These are phyloP conservation scores for Leccinellum rugosiceps DNA, from an alignment of 768 basidiomycete genomes.

Conservation along the genomic window DNA sequence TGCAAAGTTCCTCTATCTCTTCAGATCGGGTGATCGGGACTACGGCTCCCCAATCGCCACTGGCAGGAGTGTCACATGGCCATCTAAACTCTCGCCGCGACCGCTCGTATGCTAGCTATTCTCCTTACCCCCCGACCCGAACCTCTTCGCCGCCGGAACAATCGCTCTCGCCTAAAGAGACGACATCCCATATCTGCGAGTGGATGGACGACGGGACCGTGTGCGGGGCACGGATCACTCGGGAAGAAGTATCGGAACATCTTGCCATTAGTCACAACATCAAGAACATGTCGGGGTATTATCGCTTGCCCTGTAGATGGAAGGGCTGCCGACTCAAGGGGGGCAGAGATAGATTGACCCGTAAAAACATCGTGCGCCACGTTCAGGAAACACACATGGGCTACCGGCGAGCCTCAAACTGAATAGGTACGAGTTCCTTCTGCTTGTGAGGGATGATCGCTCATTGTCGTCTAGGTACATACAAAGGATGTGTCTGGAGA, in stretches of 20 bases:
- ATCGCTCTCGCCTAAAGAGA: background rate
- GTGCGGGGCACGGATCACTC: conserved; percentile 1
- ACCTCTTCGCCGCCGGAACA: background rate
- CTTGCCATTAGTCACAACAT: conserved; percentile 6
- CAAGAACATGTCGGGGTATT: rapidly evolving
- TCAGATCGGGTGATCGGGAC: background rate
- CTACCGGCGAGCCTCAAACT: background rate
- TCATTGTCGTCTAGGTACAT: background rate
- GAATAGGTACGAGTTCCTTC: background rate
- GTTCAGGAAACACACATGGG: conserved; percentile 14
- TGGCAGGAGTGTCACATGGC: background rate
- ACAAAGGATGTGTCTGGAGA: too few species aligned
- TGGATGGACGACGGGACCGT: conserved; percentile 5
- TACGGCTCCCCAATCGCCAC: too few species aligned
- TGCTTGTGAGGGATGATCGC: background rate
- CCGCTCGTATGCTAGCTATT: background rate
- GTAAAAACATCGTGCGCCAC: conserved; percentile 18
- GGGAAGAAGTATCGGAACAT: background rate
- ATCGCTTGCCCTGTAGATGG: conserved; percentile 5
- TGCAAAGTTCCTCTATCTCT: too few species aligned
- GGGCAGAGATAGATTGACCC: background rate
- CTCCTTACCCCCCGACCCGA: background rate
- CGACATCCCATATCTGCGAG: background rate
- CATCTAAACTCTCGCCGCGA: background rate
- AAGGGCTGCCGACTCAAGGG: background rate